A percentile compares a stretch with the other conserved stretches of the same genome.
These are phyloP conservation scores for Aspergillus sparsus DNA, from an alignment of 495 filamentous ascomycete species.

Conservation along the genomic window DNA sequence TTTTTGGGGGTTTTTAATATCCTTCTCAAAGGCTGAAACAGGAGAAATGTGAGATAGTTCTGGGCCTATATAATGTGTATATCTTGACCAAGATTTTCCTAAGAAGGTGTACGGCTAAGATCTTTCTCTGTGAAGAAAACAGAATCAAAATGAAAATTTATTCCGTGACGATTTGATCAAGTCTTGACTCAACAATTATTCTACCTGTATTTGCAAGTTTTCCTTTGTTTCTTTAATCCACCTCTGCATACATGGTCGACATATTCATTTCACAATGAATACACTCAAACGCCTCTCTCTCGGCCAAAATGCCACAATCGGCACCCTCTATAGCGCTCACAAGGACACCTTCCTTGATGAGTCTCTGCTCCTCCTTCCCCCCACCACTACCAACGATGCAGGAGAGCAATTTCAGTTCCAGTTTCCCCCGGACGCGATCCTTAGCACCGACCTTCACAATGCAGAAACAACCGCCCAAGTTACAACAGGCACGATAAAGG, in stretches of 20 bases:
- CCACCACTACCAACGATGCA: not conserved
- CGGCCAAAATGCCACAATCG: conserved; percentile 8
- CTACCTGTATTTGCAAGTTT: too few relatives aligned
- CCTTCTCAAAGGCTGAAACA: too few relatives aligned
- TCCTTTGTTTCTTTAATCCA: not conserved
- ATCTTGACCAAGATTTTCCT: too few relatives aligned
- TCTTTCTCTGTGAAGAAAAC: too few relatives aligned
- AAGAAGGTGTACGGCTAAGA: too few relatives aligned
- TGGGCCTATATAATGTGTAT: too few relatives aligned
- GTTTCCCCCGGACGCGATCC: conserved; percentile 2
- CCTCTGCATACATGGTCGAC: too few relatives aligned
- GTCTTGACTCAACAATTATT: too few relatives aligned
- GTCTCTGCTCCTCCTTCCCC: not conserved
- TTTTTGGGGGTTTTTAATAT: too few relatives aligned
- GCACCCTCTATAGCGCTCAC: conserved; percentile 11
- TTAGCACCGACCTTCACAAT: not conserved
- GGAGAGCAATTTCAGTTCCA: not conserved
- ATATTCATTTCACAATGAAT: conserved; percentile 5
- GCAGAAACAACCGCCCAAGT: not conserved
- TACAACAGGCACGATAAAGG: not conserved
- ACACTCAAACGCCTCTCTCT: conserved; percentile 8
- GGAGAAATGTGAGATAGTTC: too few relatives aligned
- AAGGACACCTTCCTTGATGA: conserved; percentile 5
- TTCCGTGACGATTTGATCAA: too few relatives aligned
- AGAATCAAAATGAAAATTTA: too few relatives aligned